Evolutionary conservation across 306 rosid genomes (phyloP), one percentile per base, ranked within the genome.

Genomic region (Acacia melanoxylon): DNA sequence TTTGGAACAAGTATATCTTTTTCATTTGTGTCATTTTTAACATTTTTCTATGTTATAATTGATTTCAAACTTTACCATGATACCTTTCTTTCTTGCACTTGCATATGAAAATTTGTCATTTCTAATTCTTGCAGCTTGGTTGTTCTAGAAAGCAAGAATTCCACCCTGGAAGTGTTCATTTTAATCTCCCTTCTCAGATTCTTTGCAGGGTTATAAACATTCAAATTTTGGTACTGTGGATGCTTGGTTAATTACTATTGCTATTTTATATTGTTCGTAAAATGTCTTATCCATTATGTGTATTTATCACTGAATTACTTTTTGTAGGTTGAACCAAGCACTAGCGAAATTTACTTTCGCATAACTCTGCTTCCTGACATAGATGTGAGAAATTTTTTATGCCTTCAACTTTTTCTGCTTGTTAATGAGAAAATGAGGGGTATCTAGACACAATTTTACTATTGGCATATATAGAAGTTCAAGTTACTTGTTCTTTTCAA

Each of bases 341-440:
- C 91, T 6, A 97, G 94, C 4, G 89, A 80, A 95, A 89, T 77
- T 92, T 92, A 73, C 97, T 2, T 97, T 68, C 92, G 87, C 75
- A 88, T 92, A 78, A 89, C 95, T 46, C 80, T 94, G 88, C 82
- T 87, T n/a, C 98, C 97, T 9, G 92, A 92, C 81, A 67, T 72
- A 65, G 86, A 88, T 83, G 97, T 90, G 86, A 86, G 93, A 73
- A 13, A 51, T 78, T 78, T 82, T 82, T 52, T 77, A 16, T 54
- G 25, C 78, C 37, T 75, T 41, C 59, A 3, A 68, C 37, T 81
- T 84, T n/a, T 70, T 24, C 51, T 52, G 6, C 16, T 73, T 51
- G 51, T 12, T 46, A 12, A 46, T 46, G 51, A 9, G 48, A 44
- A 44, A 44, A 44, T 8, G 48, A 44, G 48, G 13, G 48, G 14